Base-by-base conservation (phyloP, 1,284 basidiomycete species). In the Malassezia restricta region DNA sequence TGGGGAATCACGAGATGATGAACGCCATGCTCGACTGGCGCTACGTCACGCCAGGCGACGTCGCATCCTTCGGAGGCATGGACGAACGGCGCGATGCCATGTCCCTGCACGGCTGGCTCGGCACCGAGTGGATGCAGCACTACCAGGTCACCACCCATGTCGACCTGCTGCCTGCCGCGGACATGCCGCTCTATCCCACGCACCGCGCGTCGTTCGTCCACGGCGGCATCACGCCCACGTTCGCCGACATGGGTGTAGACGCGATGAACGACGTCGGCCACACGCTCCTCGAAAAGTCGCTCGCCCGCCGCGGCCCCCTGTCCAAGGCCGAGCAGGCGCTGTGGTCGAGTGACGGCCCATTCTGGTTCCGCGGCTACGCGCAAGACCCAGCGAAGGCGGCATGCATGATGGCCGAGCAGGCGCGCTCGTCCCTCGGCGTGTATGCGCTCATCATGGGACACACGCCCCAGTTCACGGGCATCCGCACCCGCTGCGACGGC, bases 1-100 rank as follows among this genome's bases (percentile, higher is more conserved):
- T 65, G 6, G 66, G 66, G 14, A 69, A 69, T 37, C 65, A 66
- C 37, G 65, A 66, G 44, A 24, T 71, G 17, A 70, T 73, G 74
- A 75, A 75, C 42, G 69, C 67, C 0, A 43, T 75, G 28, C 63
- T 65, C 6, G 76, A 77, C 54, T 76, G 74, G 75, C 51, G 76
- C 1, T 76, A 76, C 32, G 76, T 76, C 6, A 76, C 74, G 0
- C 44, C 54, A 8, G 69, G 71, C 8, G 76, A 77, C 51, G 66
- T 76, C 4, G 58, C 57, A 5, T 65, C 66, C 6, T 75, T 74
- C 29, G 68, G 74, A 9, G 69, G 68, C 0, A 17, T 42, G 0
- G 32, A 52, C 2, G 58, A 41, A 15, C 56, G 71, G 6, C 27
- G 66, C 1, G 11, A 47, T 0, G 67, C 64, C 24, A 64, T 73